Evolutionary conservation across 148 eudicot species (phyloP).

Genomic region (Cornus kousa): DNA sequence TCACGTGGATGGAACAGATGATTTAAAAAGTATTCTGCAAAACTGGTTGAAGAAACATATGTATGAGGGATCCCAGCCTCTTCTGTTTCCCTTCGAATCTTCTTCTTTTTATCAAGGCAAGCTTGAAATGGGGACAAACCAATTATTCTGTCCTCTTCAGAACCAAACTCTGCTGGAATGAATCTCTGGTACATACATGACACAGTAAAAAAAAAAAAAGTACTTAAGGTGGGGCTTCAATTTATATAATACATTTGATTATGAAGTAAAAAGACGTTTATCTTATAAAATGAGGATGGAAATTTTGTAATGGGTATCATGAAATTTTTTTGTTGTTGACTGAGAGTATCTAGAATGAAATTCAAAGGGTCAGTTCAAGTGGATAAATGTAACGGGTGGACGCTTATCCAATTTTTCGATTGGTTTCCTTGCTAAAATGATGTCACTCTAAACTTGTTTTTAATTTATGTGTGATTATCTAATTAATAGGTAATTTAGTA

Average conservation of each 20-base stretch:
- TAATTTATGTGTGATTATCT: no score
- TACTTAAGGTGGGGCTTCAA: background rate
- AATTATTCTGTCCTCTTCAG: constrained; percentile 10
- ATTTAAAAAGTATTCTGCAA: constrained; percentile 9
- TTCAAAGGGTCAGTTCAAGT: no score
- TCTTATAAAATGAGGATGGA: no score
- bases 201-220: background rate
- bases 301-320: background rate
- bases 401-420: no score
- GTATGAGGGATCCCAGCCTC: constrained; percentile 13
- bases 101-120: constrained; percentile 15
- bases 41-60: constrained; percentile 11
- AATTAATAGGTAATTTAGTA: no score
- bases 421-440: no score
- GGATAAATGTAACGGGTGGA: no score
- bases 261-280: no score
- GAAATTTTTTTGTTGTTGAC: no score
- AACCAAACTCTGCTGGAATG: constrained; percentile 22
- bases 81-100: constrained; percentile 13
- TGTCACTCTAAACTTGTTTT: no score
- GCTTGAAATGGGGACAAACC: constrained; percentile 17
- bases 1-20: constrained; percentile 3
- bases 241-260: no score
- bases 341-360: no score
- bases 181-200: constrained; percentile 6